Base-by-base conservation (phyloP, 2,329 filamentous ascomycete species). In the Diplodia corticola region DNA sequence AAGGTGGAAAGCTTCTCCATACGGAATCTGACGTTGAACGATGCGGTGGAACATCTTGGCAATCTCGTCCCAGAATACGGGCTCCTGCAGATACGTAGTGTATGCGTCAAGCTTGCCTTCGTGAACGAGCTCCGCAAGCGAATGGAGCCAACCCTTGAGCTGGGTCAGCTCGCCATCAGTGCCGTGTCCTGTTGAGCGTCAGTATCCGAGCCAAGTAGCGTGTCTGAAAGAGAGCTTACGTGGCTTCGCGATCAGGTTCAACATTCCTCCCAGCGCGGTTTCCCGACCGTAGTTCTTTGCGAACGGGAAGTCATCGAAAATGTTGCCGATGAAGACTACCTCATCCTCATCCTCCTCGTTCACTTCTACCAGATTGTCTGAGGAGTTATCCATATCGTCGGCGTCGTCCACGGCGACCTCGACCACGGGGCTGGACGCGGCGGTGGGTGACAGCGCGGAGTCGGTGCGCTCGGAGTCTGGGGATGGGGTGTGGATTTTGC, bases 61-160 rank as follows among this genome's bases (percentile, higher is more conserved):
- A 12, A 78, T 71, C 17, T 76, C 74, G n/a, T 75, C 73, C 76
- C 76, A 78, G 61, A 77, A 77, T 1, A 54, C n/a, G 7, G 66
- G 61, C 65, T 73, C 73, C 63, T 70, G 68, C n/a, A 70, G 46
- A 55, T 73, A 78, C 12, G 57, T 49, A 46, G 64, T 48, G 30
- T 12, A 24, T 22, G 44, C 28, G 35, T 59, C 54, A 37, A 65
- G 20, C 54, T 51, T 40, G 9, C 33, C 33, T 20, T 40, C 44
- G 7, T 44, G 48, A 22, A 65, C 64, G 28, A 20, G 30, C 12
- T 3, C 15, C 20, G 51, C 40, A 7, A 57, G 28, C 5, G 15
- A 13, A 10, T 9, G 44, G 15, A 65, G 30, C 63, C 63, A 65
- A 2, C 49, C 37, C 22, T 37, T 57, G 7, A 65, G 40, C 9